Evolutionary conservation across 192 early-diverging fungal genomes (phyloP), one percentile per base, ranked within the genome.

Genomic region (Helicostylum pulchrum): DNA sequence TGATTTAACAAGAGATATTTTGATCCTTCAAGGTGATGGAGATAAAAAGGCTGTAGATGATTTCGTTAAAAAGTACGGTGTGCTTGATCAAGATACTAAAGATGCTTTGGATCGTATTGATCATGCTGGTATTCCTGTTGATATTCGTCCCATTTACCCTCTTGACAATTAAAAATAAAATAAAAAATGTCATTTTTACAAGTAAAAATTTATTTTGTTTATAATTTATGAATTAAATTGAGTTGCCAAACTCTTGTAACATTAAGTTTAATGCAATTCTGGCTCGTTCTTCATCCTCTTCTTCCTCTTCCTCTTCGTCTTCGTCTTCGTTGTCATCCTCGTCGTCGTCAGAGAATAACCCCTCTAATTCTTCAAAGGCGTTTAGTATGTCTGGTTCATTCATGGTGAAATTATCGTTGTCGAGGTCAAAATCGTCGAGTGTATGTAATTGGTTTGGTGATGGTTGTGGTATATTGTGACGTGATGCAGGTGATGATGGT

Each of bases 11-110:
- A 77, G 70, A 5, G 81, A 85, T 26, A 87, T 90, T 36, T 74
- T 90, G 70, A 69, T 88, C 30, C 78, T 88, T 20, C 87, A 90
- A 78, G 89, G 87, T 7, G 75, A 88, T 66, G 89, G 89, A 53
- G 80, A 85, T 63, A 88, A 88, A 68, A 54, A 71, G 20, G 63
- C 73, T 6, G 87, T 87, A 7, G 77, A 74, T 31, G 81, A 53
- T 31, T 91, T 91, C 70, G 80, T 72, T 10, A 66, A 73, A 7
- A 65, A 72, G 52, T 88, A 88, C 47, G 87, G 82, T 11, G 58
- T 68, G 0, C 67, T 86, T 42, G 64, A 74, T 11, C 70, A 77
- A 0, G 66, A 67, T n/a, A 85, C 86, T 23, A 69, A 80, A 50
- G n/a, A 57, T 7, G 80, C 86, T 4, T 61, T 91, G 51, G 72